Evolutionary conservation across 106 monocot genomes (phyloP), one percentile per base, ranked within the genome.

Genomic region (Allium fistulosum): DNA sequence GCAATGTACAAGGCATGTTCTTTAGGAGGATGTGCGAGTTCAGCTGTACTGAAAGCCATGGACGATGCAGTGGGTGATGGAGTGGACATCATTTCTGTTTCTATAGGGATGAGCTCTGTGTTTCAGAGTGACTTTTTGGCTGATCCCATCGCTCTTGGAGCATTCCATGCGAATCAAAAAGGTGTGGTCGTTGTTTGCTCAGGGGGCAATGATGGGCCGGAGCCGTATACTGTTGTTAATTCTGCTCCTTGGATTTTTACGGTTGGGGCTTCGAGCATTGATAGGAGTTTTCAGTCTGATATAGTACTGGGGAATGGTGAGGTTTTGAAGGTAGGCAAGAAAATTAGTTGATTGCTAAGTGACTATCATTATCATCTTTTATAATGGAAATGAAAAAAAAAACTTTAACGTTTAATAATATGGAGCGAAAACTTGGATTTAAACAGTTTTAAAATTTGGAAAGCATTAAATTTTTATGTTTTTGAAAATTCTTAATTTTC

Each of bases 1-100:
- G 88, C 96, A 16, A 80, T 88, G 71, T 97, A 97, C 84, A 92
- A 88, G 78, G 92, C 96, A 26, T 97, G 96, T 76, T 86, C 96
- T 1, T 58, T 92, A 16, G 92, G 88, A 27, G 96, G 96, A 53
- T 97, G 96, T 58, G 68, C 84, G 0, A 56, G 84, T 71, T 92
- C 88, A 9, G 69, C 82, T 27, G 80, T 97, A 10, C 74, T 97
- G 15, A 97, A 97, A 68, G 96, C 96, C 51, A 88, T 97, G 6
- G 96, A 92, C 72, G 96, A 97, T 77, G 92, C 96, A 7, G 75
- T 97, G 11, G 66, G 48, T 18, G 96, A 97, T 70, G 96, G 96
- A 2, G 96, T 97, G 1, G 92, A 97, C 59, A 74, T 92, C 28
- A 80, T 97, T 58, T 97, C 96, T 6, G 82, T 97, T 57, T 97